Percentiles rank a stretch among this genome's conserved stretches.
Conservation (phyloP, 352 stramenopile species). For the Globisporangium takayamanum region DNA sequence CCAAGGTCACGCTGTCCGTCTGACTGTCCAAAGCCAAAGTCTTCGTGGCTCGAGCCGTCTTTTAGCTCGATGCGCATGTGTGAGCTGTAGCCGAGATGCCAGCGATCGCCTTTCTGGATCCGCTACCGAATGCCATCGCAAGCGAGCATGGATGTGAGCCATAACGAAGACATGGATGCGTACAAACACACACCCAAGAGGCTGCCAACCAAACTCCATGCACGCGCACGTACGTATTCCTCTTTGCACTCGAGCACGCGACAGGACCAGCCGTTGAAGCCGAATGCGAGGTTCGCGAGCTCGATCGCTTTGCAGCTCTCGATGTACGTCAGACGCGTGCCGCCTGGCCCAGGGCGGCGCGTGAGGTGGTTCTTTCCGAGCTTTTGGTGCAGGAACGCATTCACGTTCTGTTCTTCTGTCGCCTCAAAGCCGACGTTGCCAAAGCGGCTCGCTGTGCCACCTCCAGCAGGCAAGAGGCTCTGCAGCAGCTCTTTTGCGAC, state of each 20-base stretch:
- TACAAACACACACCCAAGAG: neutral
- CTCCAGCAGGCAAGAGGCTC: neutral
- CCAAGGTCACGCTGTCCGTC: constrained; percentile 73
- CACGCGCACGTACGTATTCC: constrained; percentile 55
- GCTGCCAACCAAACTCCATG: neutral
- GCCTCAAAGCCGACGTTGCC: constrained; percentile 47
- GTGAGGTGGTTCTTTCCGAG: constrained; percentile 71
- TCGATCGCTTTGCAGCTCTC: constrained; percentile 88
- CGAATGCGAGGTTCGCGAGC: constrained; percentile 83
- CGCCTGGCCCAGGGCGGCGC: constrained; percentile 56
- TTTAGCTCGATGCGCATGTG: constrained; percentile 83
- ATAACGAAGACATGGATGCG: too few species aligned
- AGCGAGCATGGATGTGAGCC: neutral
- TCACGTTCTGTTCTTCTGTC: constrained; percentile 47
- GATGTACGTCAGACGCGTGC: constrained; percentile 79
- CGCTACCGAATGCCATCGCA: constrained; percentile 24
- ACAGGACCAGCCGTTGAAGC: constrained; percentile 86
- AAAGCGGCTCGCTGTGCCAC: constrained; percentile 29
- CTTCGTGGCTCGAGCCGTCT: constrained; percentile 77
- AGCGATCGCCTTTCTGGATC: constrained; percentile 61
- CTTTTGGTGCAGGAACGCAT: constrained; percentile 78
- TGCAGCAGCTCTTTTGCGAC: constrained; percentile 31
- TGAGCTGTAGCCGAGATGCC: constrained; percentile 72
- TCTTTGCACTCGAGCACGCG: constrained; percentile 81
- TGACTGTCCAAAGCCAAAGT: constrained; percentile 73